These are phyloP conservation scores for Pichia gijzeniarum DNA, from an alignment of 805 yeast species.

Conservation along the genomic window DNA sequence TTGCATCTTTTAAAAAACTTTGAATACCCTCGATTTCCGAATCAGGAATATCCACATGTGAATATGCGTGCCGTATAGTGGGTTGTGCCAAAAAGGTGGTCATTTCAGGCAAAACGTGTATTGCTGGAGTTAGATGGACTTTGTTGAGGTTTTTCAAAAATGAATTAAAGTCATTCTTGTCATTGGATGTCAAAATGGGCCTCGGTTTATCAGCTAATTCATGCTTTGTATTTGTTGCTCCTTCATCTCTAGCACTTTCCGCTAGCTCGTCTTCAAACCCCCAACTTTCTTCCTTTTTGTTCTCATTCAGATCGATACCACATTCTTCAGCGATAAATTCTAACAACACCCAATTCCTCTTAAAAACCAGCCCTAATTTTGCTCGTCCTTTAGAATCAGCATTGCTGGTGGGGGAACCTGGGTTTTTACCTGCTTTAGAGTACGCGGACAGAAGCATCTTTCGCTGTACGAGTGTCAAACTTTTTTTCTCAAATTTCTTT, in stretches of 20 bases:
- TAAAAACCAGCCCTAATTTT: slow-evolving; percentile 11
- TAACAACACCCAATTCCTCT: slow-evolving; percentile 19
- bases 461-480: neutral
- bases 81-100: slow-evolving; percentile 23
- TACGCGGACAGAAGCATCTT: slow-evolving; percentile 7
- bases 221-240: too few species aligned
- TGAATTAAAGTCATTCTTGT: slow-evolving; percentile 18
- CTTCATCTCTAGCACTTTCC: neutral
- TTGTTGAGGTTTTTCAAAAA: slow-evolving; percentile 21
- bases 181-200: neutral
- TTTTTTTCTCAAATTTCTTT: neutral
- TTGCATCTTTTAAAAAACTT: slow-evolving; percentile 37
- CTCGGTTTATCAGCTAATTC: neutral
- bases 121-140: slow-evolving; percentile 13
- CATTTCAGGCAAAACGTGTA: slow-evolving; percentile 21
- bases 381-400: neutral
- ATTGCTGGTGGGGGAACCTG: neutral
- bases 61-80: slow-evolving; percentile 2
- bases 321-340: slow-evolving; percentile 2
- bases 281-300: neutral
- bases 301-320: slow-evolving; percentile 4
- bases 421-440: slow-evolving; percentile 3
- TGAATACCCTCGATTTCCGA: slow-evolving; percentile 29
- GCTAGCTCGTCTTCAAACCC: slow-evolving; percentile 6
- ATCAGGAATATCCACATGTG: neutral